Conservation (phyloP, 2,329 filamentous ascomycete species). For the Cladosporium sp. region DNA sequence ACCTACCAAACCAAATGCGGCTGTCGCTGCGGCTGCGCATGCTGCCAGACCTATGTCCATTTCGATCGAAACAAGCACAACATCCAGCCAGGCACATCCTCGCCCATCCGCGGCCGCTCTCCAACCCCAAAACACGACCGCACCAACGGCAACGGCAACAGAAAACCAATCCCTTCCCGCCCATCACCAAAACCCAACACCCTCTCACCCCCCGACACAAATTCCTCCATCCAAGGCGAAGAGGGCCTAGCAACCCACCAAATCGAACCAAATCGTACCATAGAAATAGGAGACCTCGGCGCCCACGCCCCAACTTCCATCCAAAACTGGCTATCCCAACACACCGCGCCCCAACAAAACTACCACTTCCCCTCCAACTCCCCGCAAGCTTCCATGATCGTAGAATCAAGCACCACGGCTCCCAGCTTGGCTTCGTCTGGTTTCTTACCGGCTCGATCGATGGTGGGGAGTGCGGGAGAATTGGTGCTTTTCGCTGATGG, state of each 20-base stretch:
- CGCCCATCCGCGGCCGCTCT: slow-evolving; percentile 2
- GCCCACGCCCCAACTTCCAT: neutral
- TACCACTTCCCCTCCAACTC: neutral
- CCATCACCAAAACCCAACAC: neutral
- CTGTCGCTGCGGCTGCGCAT: neutral
- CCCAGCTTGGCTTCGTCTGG: slow-evolving; percentile 3
- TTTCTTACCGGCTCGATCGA: neutral
- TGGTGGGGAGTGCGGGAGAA: neutral
- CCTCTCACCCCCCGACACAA: neutral
- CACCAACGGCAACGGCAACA: slow-evolving; percentile 1
- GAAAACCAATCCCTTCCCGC: neutral
- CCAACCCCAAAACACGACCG: slow-evolving; percentile 2
- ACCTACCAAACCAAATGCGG: neutral
- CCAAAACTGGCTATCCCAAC: neutral
- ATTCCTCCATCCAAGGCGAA: neutral
- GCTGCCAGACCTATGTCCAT: neutral
- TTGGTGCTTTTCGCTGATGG: neutral
- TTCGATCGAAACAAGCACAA: neutral
- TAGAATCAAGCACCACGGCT: slow-evolving; percentile 1
- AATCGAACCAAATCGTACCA: neutral
- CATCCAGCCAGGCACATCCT: neutral
- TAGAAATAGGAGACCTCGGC: neutral
- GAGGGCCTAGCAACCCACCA: slow-evolving; percentile 5
- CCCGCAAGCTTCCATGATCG: slow-evolving; percentile 2
- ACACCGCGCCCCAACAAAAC: neutral